phyloP scores from a whole-genome alignment of 805 yeast species.

The Barnettozyma vustinii region DNA sequence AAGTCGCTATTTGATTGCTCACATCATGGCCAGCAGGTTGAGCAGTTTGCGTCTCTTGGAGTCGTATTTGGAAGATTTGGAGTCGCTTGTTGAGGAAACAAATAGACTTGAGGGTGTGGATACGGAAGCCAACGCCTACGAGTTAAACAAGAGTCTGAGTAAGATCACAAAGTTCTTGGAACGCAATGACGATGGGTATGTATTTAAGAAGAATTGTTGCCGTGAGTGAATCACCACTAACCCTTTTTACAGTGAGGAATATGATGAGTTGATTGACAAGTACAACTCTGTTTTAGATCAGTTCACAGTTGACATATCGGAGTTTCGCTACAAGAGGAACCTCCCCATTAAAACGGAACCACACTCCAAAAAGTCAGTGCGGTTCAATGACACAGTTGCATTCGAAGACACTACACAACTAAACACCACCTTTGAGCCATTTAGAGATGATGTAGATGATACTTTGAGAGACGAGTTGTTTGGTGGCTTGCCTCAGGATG shows the following conservation, averaged over 20 bases:
- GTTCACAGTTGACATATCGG: slow-evolving; percentile 14
- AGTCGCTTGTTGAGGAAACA: slow-evolving; percentile 20
- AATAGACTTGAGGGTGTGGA: slow-evolving; percentile 14
- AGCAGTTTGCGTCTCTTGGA: slow-evolving; percentile 22
- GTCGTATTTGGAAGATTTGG: slow-evolving; percentile 24
- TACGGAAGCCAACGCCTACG: slow-evolving; percentile 19
- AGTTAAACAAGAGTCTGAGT: slow-evolving; percentile 17
- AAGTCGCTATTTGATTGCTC: slow-evolving; percentile 1
- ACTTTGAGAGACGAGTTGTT: slow-evolving; percentile 16
- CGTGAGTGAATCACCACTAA: slow-evolving; percentile 3
- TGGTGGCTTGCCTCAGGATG: slow-evolving; percentile 12
- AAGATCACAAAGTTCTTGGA: slow-evolving; percentile 22
- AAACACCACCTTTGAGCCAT: slow-evolving; percentile 15
- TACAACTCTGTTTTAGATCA: slow-evolving; percentile 11
- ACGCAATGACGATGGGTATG: slow-evolving; percentile 25
- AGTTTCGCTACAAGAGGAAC: slow-evolving; percentile 16
- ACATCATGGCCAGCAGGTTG: slow-evolving; percentile 15
- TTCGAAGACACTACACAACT: slow-evolving; percentile 6
- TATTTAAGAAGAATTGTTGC: neutral
- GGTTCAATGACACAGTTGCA: slow-evolving; percentile 24
- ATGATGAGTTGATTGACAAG: slow-evolving; percentile 23
- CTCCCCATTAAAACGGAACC: slow-evolving; percentile 3
- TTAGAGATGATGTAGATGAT: slow-evolving; percentile 14
- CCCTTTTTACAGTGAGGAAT: slow-evolving; percentile 16
- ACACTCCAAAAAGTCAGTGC: slow-evolving; percentile 21